A percentile compares a stretch with the other conserved stretches of the same genome.
Evolutionary conservation across 352 stramenopile genomes (phyloP).

Genomic region (Phytophthora cactorum): DNA sequence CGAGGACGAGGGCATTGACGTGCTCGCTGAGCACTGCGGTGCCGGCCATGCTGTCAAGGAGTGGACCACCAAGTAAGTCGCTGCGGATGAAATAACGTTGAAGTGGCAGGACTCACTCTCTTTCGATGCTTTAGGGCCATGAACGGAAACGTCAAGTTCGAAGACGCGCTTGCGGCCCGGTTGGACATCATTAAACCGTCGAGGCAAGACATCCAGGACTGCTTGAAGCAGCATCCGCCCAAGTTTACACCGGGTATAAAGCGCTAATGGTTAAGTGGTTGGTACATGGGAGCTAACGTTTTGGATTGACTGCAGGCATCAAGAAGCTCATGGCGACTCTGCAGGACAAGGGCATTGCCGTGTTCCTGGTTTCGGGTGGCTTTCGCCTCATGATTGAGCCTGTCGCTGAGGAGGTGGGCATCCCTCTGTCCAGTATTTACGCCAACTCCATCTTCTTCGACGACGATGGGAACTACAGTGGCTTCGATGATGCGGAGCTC

Average conservation of each 20-base stretch:
- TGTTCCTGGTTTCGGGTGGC: constrained; percentile 98
- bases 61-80: constrained; percentile 91
- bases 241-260: constrained; percentile 81
- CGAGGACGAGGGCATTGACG: constrained; percentile 98
- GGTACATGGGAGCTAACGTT: neutral
- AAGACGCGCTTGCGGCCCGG: constrained; percentile 96
- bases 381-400: constrained; percentile 99
- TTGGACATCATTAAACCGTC: constrained; percentile 97
- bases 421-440: constrained; percentile 94
- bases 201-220: constrained; percentile 86
- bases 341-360: constrained; percentile 89
- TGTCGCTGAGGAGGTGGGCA: constrained; percentile 86
- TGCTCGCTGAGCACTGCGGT: constrained; percentile 96
- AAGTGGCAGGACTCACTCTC: neutral
- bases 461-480: constrained; percentile 86
- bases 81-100: neutral
- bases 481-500: constrained; percentile 95
- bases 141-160: constrained; percentile 97
- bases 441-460: constrained; percentile 98
- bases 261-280: neutral
- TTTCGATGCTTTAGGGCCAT: constrained; percentile 90
- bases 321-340: constrained; percentile 91
- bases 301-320: constrained; percentile 49
- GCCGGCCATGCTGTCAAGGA: constrained; percentile 94
- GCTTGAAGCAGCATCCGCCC: constrained; percentile 91